Percentiles rank a stretch among this genome's conserved stretches.
These are phyloP conservation scores for Paxillus rubicundulus DNA, from an alignment of 768 basidiomycete species.

Conservation along the genomic window DNA sequence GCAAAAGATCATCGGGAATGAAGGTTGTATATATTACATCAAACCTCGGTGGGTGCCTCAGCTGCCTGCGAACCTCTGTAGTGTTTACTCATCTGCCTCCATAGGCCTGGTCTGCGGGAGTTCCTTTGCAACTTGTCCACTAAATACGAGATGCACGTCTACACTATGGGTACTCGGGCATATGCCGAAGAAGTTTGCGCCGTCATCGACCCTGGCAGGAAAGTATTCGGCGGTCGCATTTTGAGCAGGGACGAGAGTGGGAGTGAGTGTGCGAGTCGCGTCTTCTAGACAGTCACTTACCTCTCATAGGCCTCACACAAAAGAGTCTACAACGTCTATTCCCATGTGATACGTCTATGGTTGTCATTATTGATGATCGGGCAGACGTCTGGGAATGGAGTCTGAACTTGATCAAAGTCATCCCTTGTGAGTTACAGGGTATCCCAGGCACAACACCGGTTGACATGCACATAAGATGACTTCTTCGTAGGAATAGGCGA, in stretches of 20 bases:
- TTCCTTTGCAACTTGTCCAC: conserved; percentile 71
- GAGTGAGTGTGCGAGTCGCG: conserved; percentile 53
- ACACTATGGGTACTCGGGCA: conserved; percentile 98
- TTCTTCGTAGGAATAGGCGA: conserved; percentile 98
- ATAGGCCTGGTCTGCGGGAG: conserved; percentile 75
- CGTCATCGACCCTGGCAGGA: conserved; percentile 87
- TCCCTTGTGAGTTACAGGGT: conserved; percentile 68
- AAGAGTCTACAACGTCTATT: conserved; percentile 92
- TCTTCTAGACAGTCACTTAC: conserved; percentile 11
- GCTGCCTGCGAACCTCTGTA: neutral
- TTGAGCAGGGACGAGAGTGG: conserved; percentile 95
- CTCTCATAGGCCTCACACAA: conserved; percentile 70
- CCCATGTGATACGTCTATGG: conserved; percentile 97
- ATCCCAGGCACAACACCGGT: neutral
- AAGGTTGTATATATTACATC: conserved; percentile 95
- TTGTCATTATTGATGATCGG: conserved; percentile 97
- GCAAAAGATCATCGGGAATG: conserved; percentile 62
- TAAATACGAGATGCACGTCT: conserved; percentile 98
- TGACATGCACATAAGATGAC: conserved; percentile 59
- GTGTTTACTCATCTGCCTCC: neutral
- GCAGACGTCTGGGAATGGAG: conserved; percentile 99
- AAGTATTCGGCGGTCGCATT: conserved; percentile 82
- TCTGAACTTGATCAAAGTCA: conserved; percentile 93
- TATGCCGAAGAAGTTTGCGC: conserved; percentile 96
- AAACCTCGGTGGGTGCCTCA: conserved; percentile 77